Percentiles rank a stretch among this genome's conserved stretches.
Evolutionary conservation across 108 stramenopile genomes (phyloP).

Genomic region (Cyclotella baltica): DNA sequence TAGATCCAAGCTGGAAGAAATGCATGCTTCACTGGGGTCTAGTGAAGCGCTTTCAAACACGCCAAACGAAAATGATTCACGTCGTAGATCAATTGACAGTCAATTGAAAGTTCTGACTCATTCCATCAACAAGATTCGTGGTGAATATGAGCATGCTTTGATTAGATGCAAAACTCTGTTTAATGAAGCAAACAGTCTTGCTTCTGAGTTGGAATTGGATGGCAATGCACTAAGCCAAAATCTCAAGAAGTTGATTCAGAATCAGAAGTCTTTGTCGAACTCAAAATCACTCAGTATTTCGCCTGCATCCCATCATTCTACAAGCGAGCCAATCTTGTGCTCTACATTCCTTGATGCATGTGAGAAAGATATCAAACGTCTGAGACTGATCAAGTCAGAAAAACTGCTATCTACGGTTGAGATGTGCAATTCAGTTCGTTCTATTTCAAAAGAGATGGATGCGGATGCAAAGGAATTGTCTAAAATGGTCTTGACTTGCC

Average conservation of each 20-base stretch:
- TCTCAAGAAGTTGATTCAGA: slow-evolving; percentile 20
- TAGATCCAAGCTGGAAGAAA: slow-evolving; percentile 29
- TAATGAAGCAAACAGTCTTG: slow-evolving; percentile 29
- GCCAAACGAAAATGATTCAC: not conserved
- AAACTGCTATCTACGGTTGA: slow-evolving; percentile 55
- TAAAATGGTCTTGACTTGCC: slow-evolving; percentile 25
- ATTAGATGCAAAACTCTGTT: slow-evolving; percentile 49
- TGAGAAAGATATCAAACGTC: slow-evolving; percentile 61
- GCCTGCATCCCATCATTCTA: not conserved
- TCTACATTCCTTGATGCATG: slow-evolving; percentile 58
- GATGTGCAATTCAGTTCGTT: slow-evolving; percentile 31
- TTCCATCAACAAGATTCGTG: slow-evolving; percentile 38
- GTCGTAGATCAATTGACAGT: slow-evolving; percentile 31
- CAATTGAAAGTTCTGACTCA: slow-evolving; percentile 42
- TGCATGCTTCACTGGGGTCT: slow-evolving; percentile 53
- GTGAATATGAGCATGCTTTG: slow-evolving; percentile 44
- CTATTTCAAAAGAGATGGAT: slow-evolving; percentile 67
- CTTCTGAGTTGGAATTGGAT: slow-evolving; percentile 15
- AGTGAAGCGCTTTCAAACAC: not conserved
- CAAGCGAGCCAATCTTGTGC: slow-evolving; percentile 24
- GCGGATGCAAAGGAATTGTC: slow-evolving; percentile 42
- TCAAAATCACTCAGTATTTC: not conserved
- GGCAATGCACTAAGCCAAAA: slow-evolving; percentile 29
- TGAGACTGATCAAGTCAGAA: slow-evolving; percentile 69
- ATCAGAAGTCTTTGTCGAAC: not conserved